Conservation (phyloP, 2,329 filamentous ascomycete genomes). For the Teratosphaeria epicoccoides region DNA sequence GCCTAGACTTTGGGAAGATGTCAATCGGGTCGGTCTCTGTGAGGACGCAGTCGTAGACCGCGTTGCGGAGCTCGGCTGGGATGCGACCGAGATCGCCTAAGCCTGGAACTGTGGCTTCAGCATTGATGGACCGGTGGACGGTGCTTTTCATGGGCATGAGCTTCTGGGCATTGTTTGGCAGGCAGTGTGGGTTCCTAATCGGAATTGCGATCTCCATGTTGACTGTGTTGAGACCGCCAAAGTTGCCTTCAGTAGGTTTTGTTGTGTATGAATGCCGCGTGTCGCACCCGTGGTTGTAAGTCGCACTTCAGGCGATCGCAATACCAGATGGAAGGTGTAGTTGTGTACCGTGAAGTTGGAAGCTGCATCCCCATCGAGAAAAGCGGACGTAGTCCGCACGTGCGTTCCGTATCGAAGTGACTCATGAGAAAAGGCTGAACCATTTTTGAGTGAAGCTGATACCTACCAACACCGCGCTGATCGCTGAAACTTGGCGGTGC, state of each 20-base stretch:
- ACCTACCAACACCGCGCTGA: constrained; percentile 4
- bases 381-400: not conserved
- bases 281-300: no score
- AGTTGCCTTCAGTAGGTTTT: not conserved
- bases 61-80: constrained; percentile 16
- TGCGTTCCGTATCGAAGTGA: not conserved
- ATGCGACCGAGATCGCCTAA: constrained; percentile 6
- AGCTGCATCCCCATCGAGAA: not conserved
- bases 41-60: constrained; percentile 15
- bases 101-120: not conserved
- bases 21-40: not conserved
- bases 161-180: not conserved
- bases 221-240: not conserved
- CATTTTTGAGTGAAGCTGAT: constrained; percentile 1
- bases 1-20: not conserved
- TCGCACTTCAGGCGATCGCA: not conserved
- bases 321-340: not conserved
- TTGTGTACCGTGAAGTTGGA: not conserved
- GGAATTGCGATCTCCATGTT: not conserved
- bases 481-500: not conserved
- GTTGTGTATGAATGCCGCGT: no score
- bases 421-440: no score
- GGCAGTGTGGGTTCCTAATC: not conserved
- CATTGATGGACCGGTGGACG: not conserved
- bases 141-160: not conserved